Evolutionary conservation across 1,284 basidiomycete species (phyloP).

Genomic region (Marasmius tenuissimus): DNA sequence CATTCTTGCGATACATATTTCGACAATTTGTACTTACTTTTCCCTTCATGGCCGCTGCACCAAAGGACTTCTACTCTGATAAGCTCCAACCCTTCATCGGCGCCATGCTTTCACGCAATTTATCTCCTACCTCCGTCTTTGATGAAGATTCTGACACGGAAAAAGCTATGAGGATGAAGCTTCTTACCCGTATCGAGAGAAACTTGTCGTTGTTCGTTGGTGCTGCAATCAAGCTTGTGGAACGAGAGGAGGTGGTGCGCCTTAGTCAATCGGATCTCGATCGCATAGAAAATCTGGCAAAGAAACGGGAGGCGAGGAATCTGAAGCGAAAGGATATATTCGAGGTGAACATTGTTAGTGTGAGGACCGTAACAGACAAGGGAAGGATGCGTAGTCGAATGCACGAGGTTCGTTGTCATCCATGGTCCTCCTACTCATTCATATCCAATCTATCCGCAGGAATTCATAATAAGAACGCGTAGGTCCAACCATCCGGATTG

Average conservation of each 20-base stretch:
- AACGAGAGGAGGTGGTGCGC: constrained; percentile 85
- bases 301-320: constrained; percentile 54
- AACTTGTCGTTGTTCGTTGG: constrained; percentile 81
- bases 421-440: constrained; percentile 8
- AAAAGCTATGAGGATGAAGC: constrained; percentile 55
- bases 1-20: constrained; percentile 87
- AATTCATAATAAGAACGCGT: constrained; percentile 92
- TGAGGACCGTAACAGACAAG: constrained; percentile 79
- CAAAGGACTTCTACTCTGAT: constrained; percentile 85
- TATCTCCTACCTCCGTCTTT: constrained; percentile 63
- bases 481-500: constrained; percentile 73
- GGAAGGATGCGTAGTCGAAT: constrained; percentile 79
- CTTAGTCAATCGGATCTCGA: constrained; percentile 82
- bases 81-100: constrained; percentile 93
- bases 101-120: constrained; percentile 76
- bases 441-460: constrained; percentile 45
- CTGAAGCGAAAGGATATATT: constrained; percentile 57
- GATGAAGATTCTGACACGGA: constrained; percentile 59
- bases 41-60: constrained; percentile 86
- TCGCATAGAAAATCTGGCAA: constrained; percentile 67
- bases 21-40: constrained; percentile 91
- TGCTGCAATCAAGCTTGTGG: constrained; percentile 78
- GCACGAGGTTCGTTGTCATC: constrained; percentile 66
- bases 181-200: constrained; percentile 78
- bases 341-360: constrained; percentile 87